These are phyloP conservation scores for Coniella lustricola DNA, from an alignment of 2,329 filamentous ascomycete species.

Conservation along the genomic window DNA sequence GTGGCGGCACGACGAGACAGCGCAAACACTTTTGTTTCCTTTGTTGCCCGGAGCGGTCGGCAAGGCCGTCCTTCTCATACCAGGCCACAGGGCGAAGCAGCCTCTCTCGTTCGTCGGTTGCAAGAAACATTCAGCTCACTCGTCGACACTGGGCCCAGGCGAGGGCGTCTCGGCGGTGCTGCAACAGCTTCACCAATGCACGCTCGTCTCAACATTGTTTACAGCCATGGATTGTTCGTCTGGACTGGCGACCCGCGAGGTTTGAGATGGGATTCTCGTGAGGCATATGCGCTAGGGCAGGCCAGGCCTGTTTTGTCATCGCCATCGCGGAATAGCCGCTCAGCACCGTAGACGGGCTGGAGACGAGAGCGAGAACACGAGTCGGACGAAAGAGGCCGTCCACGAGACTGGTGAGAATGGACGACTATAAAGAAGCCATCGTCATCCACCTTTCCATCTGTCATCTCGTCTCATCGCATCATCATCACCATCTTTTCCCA, in stretches of 20 bases:
- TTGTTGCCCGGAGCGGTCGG: too few species aligned
- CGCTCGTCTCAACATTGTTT: constrained; percentile 5
- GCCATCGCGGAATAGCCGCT: constrained; percentile 1
- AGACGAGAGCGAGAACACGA: too few species aligned
- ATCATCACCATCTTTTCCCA: constrained; percentile 4
- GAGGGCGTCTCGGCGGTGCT: background rate
- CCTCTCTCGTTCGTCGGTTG: background rate
- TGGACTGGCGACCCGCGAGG: background rate
- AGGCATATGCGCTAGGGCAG: too few species aligned
- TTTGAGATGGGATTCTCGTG: background rate
- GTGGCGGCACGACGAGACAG: background rate
- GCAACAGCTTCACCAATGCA: background rate
- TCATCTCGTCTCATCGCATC: background rate
- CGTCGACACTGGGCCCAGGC: background rate
- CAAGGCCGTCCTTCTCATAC: too few species aligned
- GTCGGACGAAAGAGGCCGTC: background rate
- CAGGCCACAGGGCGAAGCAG: too few species aligned
- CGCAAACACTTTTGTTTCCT: background rate
- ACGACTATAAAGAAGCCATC: constrained; percentile 1
- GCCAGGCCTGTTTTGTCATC: too few species aligned
- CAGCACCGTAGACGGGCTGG: background rate
- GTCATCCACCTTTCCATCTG: background rate
- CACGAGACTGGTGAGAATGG: background rate
- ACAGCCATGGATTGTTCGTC: background rate
- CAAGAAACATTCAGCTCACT: background rate